Conservation (phyloP, 352 stramenopile species). For the Paralagenidium karlingii region DNA sequence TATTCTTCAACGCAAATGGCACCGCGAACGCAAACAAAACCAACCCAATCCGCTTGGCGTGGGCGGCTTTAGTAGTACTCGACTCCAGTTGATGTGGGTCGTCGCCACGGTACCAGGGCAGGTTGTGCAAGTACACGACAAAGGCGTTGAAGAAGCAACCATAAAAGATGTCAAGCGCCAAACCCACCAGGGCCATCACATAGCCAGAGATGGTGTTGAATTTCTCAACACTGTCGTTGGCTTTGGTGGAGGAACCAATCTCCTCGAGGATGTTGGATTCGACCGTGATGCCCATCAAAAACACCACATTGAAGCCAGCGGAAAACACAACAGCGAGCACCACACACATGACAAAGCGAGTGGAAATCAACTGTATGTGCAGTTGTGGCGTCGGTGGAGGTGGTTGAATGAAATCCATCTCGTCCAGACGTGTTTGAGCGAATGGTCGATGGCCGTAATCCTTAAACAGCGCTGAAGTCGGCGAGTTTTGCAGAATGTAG, state of each 20-base stretch:
- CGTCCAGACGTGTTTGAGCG: too few species aligned
- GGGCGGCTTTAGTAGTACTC: conserved; percentile 3
- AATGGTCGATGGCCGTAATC: too few species aligned
- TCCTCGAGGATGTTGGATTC: conserved; percentile 4
- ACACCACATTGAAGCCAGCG: conserved; percentile 4
- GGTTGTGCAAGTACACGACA: conserved; percentile 13
- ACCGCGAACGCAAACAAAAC: conserved; percentile 9
- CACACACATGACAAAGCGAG: conserved; percentile 5
- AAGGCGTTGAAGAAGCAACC: conserved; percentile 12
- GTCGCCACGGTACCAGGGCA: conserved; percentile 11
- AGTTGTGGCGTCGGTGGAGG: too few species aligned
- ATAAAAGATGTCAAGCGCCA: too few species aligned
- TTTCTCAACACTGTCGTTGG: conserved; percentile 3
- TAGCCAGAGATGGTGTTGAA: conserved; percentile 13
- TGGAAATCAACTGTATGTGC: conserved; percentile 8
- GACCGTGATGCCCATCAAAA: conserved; percentile 6
- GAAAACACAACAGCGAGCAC: conserved; percentile 1
- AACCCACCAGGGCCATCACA: conserved; percentile 9
- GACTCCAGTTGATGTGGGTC: too few species aligned
- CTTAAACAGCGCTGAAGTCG: too few species aligned
- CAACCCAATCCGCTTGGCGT: conserved; percentile 8
- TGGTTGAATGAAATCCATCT: too few species aligned
- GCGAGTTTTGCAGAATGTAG: too few species aligned
- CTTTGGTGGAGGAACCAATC: conserved; percentile 5
- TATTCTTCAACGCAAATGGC: conserved; percentile 10